Conservation (phyloP, 176 grass and related monocot species). For the Triticum turgidum region DNA sequence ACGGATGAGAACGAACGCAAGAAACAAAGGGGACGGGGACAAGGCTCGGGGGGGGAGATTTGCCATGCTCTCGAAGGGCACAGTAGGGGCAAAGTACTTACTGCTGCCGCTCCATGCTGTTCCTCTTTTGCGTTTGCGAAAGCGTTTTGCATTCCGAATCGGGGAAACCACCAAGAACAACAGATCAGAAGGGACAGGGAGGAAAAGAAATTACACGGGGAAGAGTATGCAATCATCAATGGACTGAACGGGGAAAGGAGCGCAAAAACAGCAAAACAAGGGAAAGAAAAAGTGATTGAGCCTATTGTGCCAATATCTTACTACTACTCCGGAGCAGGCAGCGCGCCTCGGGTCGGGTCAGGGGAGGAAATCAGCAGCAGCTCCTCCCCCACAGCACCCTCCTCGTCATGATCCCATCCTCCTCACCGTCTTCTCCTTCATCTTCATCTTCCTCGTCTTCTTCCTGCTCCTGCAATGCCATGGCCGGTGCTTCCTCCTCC, state of each 20-base stretch:
- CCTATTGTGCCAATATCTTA: constrained; percentile 83
- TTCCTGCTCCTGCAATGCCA: constrained; percentile 45
- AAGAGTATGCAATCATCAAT: constrained; percentile 36
- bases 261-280: constrained; percentile 18
- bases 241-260: background rate
- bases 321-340: constrained; percentile 53
- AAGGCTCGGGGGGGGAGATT: background rate
- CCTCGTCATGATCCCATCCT: background rate
- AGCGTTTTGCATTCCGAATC: constrained; percentile 17
- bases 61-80: background rate
- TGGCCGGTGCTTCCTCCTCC: no score
- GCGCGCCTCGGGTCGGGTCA: constrained; percentile 32
- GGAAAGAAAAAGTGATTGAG: constrained; percentile 63
- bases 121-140: background rate
- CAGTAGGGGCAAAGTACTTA: background rate
- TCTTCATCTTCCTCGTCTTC: constrained; percentile 3
- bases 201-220: constrained; percentile 23
- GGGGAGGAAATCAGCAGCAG: constrained; percentile 29
- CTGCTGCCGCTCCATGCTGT: background rate
- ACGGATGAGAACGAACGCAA: background rate
- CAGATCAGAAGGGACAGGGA: background rate
- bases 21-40: background rate
- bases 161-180: background rate
- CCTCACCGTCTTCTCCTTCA: constrained; percentile 10
- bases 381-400: constrained; percentile 1